These are phyloP conservation scores for Leccinum griseonigrum DNA, from an alignment of 1,284 basidiomycete genomes.

Conservation along the genomic window DNA sequence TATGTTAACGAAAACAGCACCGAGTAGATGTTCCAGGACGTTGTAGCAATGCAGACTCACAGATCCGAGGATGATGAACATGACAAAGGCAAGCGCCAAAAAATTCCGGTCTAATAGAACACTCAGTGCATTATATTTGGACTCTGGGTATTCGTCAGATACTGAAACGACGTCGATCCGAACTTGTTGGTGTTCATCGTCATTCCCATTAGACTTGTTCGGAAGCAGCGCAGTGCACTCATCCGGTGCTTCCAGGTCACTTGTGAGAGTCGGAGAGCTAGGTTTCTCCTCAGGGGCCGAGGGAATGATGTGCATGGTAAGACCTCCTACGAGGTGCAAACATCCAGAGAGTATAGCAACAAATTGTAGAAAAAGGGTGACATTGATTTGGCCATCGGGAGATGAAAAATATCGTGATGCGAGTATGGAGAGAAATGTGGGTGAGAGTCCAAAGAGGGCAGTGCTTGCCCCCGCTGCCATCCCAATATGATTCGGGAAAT, in stretches of 20 bases:
- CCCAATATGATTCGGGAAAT: constrained; percentile 62
- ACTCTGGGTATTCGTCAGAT: constrained; percentile 34
- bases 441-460: constrained; percentile 75
- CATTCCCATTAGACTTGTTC: constrained; percentile 19
- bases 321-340: constrained; percentile 53
- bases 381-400: constrained; percentile 46
- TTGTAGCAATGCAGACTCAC: constrained; percentile 40
- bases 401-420: constrained; percentile 60
- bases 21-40: neutral
- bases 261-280: constrained; percentile 36
- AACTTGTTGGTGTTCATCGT: constrained; percentile 5
- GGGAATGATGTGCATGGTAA: constrained; percentile 39
- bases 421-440: constrained; percentile 65
- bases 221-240: constrained; percentile 47
- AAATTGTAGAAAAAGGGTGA: constrained; percentile 55
- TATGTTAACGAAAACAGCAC: neutral
- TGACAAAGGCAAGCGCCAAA: constrained; percentile 46
- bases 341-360: constrained; percentile 52
- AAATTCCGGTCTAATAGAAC: constrained; percentile 58
- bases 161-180: constrained; percentile 25
- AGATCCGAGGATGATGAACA: constrained; percentile 54
- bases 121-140: constrained; percentile 30
- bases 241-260: constrained; percentile 29
- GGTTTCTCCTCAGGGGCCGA: constrained; percentile 9
- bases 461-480: constrained; percentile 64